A percentile compares a stretch with the other conserved stretches of the same genome.
phyloP scores from a whole-genome alignment of 257 asterid genomes.

The Solanum tarapatanum region DNA sequence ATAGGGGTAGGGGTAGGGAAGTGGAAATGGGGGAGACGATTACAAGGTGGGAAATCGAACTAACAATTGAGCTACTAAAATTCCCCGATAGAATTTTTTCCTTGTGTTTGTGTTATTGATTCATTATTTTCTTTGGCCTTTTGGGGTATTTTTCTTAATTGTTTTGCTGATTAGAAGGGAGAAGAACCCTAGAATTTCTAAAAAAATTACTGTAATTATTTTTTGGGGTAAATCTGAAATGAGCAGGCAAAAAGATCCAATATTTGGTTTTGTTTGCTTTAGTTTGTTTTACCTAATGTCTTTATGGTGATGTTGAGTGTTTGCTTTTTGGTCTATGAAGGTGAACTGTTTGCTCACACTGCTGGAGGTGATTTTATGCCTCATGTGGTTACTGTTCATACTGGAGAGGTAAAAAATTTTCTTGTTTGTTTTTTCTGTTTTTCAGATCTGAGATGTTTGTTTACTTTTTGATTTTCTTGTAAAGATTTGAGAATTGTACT shows the following conservation, averaged over 20 bases:
- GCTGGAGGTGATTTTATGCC: constrained; percentile 88
- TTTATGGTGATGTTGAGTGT: neutral
- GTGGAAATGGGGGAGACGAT: neutral
- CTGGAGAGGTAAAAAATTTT: constrained; percentile 66
- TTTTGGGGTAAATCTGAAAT: neutral
- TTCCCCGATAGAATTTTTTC: neutral
- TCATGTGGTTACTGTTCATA: constrained; percentile 62
- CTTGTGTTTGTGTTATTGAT: neutral
- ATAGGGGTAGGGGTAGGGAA: neutral
- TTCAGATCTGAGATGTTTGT: neutral
- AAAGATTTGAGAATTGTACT: neutral
- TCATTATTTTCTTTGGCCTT: neutral
- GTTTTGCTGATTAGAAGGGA: neutral
- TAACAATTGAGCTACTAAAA: neutral
- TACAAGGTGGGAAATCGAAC: neutral
- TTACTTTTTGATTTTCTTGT: neutral
- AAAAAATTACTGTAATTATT: neutral
- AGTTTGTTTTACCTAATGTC: neutral
- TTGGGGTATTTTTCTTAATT: neutral
- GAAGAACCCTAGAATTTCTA: neutral
- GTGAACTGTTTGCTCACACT: constrained; percentile 68
- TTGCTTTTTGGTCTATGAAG: constrained; percentile 27
- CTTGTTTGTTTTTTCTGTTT: neutral
- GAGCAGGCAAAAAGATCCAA: neutral
- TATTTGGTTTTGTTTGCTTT: neutral